phyloP scores from a whole-genome alignment of 257 asterid species.

The Avicennia marina region DNA sequence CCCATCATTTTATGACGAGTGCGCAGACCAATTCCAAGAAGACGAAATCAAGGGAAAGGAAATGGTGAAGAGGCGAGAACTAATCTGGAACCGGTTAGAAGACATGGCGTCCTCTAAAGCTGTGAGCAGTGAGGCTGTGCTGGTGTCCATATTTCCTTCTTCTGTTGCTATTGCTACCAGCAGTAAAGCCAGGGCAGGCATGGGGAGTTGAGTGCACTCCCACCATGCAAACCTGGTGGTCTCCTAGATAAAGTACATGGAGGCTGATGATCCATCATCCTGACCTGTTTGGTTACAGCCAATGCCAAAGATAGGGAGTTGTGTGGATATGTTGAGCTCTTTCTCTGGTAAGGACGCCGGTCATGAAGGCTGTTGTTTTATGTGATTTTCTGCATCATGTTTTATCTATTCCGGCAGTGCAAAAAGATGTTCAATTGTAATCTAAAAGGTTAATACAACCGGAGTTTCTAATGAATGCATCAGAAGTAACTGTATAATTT shows the following conservation, averaged over 20 bases:
- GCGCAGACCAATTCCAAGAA: conserved; percentile 39
- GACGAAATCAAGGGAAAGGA: conserved; percentile 41
- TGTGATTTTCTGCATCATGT: conserved; percentile 16
- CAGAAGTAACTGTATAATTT: conserved; percentile 11
- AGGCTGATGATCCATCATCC: not conserved
- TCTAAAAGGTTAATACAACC: conserved; percentile 1
- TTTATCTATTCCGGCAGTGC: conserved; percentile 9
- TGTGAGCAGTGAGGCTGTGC: conserved; percentile 34
- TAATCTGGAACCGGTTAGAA: conserved; percentile 50
- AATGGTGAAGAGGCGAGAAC: conserved; percentile 34
- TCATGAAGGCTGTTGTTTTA: conserved; percentile 5
- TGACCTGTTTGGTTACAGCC: conserved; percentile 16
- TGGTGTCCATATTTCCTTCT: conserved; percentile 43
- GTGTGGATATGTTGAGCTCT: conserved; percentile 26
- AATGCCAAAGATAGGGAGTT: conserved; percentile 2
- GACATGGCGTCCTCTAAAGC: conserved; percentile 34
- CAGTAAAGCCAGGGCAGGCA: conserved; percentile 25
- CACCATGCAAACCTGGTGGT: not conserved
- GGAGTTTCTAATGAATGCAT: conserved; percentile 19
- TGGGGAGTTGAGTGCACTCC: conserved; percentile 27
- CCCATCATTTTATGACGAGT: conserved; percentile 41
- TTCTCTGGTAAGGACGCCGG: conserved; percentile 21
- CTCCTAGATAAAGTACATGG: not conserved
- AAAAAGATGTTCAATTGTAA: conserved; percentile 18
- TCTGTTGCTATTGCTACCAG: conserved; percentile 39